Evolutionary conservation across 2,329 filamentous ascomycete species (phyloP).

Genomic region (Apiospora sp.): DNA sequence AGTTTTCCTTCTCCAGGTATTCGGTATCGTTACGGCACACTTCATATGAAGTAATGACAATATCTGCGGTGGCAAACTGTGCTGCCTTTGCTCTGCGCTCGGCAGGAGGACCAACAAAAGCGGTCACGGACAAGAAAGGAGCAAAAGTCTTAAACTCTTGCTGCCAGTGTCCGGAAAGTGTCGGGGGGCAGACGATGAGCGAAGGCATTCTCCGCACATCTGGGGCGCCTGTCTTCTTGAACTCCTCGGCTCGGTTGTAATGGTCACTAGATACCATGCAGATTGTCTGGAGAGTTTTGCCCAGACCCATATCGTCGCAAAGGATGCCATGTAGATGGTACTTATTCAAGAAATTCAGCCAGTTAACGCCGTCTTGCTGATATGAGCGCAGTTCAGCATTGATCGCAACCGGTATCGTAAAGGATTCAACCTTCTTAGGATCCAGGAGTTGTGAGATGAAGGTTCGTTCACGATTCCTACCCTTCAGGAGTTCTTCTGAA

Average conservation of each 20-base stretch:
- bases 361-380: conserved; percentile 98
- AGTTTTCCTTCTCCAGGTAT: conserved; percentile 80
- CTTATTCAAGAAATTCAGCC: conserved; percentile 96
- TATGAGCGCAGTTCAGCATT: conserved; percentile 96
- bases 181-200: conserved; percentile 94
- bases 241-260: conserved; percentile 91
- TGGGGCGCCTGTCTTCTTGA: conserved; percentile 77
- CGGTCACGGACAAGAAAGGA: conserved; percentile 87
- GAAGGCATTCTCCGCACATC: conserved; percentile 86
- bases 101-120: conserved; percentile 88
- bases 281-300: conserved; percentile 95
- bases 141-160: conserved; percentile 97
- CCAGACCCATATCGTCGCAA: conserved; percentile 98
- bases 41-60: conserved; percentile 97
- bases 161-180: conserved; percentile 97
- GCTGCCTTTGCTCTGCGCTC: conserved; percentile 78
- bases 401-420: conserved; percentile 93
- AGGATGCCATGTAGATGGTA: conserved; percentile 98
- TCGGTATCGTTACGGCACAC: conserved; percentile 97
- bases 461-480: conserved; percentile 91
- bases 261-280: conserved; percentile 99
- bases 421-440: conserved; percentile 94
- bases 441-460: conserved; percentile 98
- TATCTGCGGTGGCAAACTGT: conserved; percentile 79
- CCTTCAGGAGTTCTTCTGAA: conserved; percentile 85